Evolutionary conservation across 352 stramenopile species (phyloP).

Genomic region (Phytophthora hybrid): DNA sequence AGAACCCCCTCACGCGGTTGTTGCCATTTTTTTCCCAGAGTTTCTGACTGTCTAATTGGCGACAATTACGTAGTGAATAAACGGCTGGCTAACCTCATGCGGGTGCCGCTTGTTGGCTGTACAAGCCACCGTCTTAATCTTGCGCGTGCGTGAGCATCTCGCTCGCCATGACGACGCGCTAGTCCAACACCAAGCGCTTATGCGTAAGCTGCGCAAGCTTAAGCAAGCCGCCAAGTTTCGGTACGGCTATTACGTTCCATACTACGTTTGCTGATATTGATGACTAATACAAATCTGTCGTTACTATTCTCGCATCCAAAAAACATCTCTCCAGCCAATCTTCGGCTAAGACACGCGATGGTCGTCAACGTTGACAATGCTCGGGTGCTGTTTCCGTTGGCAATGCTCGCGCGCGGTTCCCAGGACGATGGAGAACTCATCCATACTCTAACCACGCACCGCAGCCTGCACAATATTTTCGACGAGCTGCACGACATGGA

Average conservation of each 20-base stretch:
- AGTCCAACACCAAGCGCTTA: neutral
- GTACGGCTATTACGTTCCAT: neutral
- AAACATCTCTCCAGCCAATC: neutral
- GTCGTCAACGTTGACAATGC: slow-evolving; percentile 9
- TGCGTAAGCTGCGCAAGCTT: neutral
- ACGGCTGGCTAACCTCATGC: neutral
- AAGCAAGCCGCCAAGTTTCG: slow-evolving; percentile 17
- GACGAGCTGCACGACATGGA: neutral
- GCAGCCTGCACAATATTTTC: neutral
- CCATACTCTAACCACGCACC: neutral
- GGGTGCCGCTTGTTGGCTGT: neutral
- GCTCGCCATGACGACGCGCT: neutral
- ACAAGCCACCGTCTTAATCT: neutral
- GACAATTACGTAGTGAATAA: slow-evolving; percentile 11
- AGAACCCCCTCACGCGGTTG: neutral
- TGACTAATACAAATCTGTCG: neutral
- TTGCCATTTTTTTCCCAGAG: slow-evolving; percentile 14
- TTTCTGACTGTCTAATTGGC: slow-evolving; percentile 8
- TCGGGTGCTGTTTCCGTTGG: neutral
- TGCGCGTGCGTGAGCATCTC: neutral
- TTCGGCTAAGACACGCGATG: slow-evolving; percentile 5
- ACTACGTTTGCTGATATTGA: neutral
- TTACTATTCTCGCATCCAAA: neutral
- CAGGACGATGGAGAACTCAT: slow-evolving; percentile 9
- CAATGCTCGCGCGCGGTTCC: slow-evolving; percentile 5